A percentile compares a stretch with the other conserved stretches of the same genome.
Conservation (phyloP, 352 stramenopile species). For the Pythium sukuiense region DNA sequence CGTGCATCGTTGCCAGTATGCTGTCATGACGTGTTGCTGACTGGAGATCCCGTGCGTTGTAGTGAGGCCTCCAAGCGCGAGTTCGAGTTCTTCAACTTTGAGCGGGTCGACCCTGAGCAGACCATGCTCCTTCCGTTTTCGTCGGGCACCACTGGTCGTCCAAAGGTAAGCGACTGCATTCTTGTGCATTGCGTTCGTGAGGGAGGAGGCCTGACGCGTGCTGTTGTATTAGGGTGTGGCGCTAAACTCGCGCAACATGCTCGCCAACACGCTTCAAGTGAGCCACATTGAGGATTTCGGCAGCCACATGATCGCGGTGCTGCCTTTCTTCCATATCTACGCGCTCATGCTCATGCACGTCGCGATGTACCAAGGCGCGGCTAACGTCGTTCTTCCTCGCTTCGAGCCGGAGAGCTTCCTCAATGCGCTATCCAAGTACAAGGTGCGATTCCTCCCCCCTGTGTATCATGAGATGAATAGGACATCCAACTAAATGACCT, state of each 20-base stretch:
- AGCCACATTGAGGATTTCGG: slow-evolving; percentile 57
- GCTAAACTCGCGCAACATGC: slow-evolving; percentile 88
- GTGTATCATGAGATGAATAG: too few species aligned
- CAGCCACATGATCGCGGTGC: slow-evolving; percentile 49
- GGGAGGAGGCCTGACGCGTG: too few species aligned
- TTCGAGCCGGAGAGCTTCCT: slow-evolving; percentile 92
- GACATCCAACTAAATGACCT: too few species aligned
- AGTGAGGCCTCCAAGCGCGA: slow-evolving; percentile 43
- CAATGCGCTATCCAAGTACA: slow-evolving; percentile 65
- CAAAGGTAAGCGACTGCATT: too few species aligned
- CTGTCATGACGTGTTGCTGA: too few species aligned
- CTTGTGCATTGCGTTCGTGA: too few species aligned
- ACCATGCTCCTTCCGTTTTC: slow-evolving; percentile 88
- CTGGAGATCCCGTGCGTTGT: too few species aligned
- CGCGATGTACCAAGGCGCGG: slow-evolving; percentile 71
- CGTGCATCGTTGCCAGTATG: background rate
- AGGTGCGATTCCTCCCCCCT: too few species aligned
- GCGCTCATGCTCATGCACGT: slow-evolving; percentile 84
- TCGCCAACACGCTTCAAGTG: slow-evolving; percentile 88
- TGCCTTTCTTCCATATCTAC: slow-evolving; percentile 97
- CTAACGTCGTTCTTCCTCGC: slow-evolving; percentile 83
- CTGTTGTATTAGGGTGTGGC: slow-evolving; percentile 87
- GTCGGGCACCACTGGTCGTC: slow-evolving; percentile 93
- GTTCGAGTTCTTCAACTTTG: slow-evolving; percentile 42
- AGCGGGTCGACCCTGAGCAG: slow-evolving; percentile 53